A percentile compares a stretch with the other conserved stretches of the same genome.
Evolutionary conservation across 1,139 yeast species (phyloP).

Genomic region (Ogataea hybrid): DNA sequence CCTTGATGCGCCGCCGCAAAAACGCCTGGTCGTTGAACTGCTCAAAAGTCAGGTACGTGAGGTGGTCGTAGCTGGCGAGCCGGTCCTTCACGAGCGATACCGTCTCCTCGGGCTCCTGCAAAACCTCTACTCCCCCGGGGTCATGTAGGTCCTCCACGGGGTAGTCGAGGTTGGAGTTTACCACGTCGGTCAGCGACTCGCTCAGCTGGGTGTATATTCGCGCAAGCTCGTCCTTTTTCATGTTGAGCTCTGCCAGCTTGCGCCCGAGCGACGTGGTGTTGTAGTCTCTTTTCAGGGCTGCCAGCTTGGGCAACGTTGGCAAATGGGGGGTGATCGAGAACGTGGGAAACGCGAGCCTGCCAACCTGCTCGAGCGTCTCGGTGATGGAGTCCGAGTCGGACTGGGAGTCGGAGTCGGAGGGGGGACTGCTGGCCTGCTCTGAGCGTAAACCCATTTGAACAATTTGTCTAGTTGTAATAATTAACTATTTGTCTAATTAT

Average conservation of each 20-base stretch:
- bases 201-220: slow-evolving; percentile 27
- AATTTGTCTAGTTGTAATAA: background rate
- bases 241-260: slow-evolving; percentile 12
- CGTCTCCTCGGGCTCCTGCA: slow-evolving; percentile 14
- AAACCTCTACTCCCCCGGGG: slow-evolving; percentile 16
- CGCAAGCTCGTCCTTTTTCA: slow-evolving; percentile 19
- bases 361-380: slow-evolving; percentile 46
- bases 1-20: slow-evolving; percentile 56
- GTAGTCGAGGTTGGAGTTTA: slow-evolving; percentile 47
- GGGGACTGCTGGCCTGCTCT: background rate
- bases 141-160: slow-evolving; percentile 43
- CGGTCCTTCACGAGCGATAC: slow-evolving; percentile 14
- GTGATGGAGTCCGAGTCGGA: slow-evolving; percentile 34
- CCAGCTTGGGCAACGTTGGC: slow-evolving; percentile 14
- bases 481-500: too few species aligned
- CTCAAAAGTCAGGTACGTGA: slow-evolving; percentile 39
- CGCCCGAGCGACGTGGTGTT: slow-evolving; percentile 9
- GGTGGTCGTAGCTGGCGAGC: slow-evolving; percentile 27
- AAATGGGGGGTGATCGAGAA: slow-evolving; percentile 31
- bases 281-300: slow-evolving; percentile 11
- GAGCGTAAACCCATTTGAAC: background rate
- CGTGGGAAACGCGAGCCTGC: slow-evolving; percentile 32
- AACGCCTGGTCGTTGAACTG: slow-evolving; percentile 52
- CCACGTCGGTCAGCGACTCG: slow-evolving; percentile 52
- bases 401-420: slow-evolving; percentile 4